These are phyloP conservation scores for Starmerella floricola DNA, from an alignment of 805 yeast genomes.

Conservation along the genomic window DNA sequence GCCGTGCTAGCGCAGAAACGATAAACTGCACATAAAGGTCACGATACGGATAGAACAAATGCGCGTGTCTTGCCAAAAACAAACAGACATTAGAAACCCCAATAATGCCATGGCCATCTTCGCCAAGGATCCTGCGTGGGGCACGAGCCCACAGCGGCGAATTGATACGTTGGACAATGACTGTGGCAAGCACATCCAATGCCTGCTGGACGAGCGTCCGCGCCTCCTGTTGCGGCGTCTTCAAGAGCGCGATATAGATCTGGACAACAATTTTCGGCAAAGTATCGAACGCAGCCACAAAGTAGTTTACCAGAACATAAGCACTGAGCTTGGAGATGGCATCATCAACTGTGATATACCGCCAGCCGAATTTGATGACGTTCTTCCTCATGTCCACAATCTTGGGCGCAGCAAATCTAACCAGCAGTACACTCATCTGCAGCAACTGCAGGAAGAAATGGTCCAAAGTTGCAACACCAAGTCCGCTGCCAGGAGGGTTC, in stretches of 20 bases:
- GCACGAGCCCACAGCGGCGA: slow-evolving; percentile 74
- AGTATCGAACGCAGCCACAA: slow-evolving; percentile 77
- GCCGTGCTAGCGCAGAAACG: slow-evolving; percentile 82
- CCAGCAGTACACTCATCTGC: slow-evolving; percentile 66
- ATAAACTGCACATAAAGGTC: slow-evolving; percentile 83
- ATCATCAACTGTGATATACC: slow-evolving; percentile 79
- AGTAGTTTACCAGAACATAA: slow-evolving; percentile 73
- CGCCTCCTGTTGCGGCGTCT: slow-evolving; percentile 77
- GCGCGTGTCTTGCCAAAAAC: slow-evolving; percentile 75
- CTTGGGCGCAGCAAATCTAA: slow-evolving; percentile 51
- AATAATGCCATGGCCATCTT: slow-evolving; percentile 74
- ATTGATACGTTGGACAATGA: slow-evolving; percentile 54
- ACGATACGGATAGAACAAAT: slow-evolving; percentile 69
- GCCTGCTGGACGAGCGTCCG: slow-evolving; percentile 76
- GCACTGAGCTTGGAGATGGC: slow-evolving; percentile 83
- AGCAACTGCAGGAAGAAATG: slow-evolving; percentile 62
- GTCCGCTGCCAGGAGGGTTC: slow-evolving; percentile 15
- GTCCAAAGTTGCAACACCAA: slow-evolving; percentile 39
- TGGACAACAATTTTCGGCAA: slow-evolving; percentile 82
- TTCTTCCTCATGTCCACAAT: slow-evolving; percentile 61
- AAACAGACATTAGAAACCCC: slow-evolving; percentile 83
- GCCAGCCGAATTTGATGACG: slow-evolving; percentile 89
- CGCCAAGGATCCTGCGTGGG: slow-evolving; percentile 85
- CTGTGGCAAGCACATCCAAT: slow-evolving; percentile 77
- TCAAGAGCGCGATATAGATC: slow-evolving; percentile 76